These are phyloP conservation scores for Pseudovirgaria hyperparasitica DNA, from an alignment of 2,329 filamentous ascomycete species.

Conservation along the genomic window DNA sequence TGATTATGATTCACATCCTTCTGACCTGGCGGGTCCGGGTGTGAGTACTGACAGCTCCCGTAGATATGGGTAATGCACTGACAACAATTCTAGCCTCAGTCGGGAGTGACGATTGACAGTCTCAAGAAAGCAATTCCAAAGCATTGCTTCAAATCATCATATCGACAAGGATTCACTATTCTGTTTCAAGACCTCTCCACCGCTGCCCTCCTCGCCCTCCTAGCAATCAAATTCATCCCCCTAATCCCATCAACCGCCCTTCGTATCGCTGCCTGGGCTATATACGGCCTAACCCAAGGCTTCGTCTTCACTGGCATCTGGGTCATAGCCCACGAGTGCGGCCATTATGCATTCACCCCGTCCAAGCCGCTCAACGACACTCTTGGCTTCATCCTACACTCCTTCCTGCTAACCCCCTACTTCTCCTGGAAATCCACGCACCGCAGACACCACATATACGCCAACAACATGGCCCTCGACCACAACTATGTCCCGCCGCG, in stretches of 20 bases:
- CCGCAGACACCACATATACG: conserved; percentile 55
- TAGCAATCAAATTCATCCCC: conserved; percentile 42
- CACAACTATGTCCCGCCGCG: conserved; percentile 24
- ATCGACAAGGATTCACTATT: conserved; percentile 22
- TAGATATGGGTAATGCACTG: no score
- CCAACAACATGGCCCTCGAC: conserved; percentile 55
- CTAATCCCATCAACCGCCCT: conserved; percentile 31
- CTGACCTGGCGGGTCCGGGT: no score
- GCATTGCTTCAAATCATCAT: conserved; percentile 2
- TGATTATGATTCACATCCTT: no score
- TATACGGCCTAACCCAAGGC: conserved; percentile 52
- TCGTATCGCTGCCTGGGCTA: conserved; percentile 39
- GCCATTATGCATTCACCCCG: conserved; percentile 54
- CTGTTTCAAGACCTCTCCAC: conserved; percentile 43
- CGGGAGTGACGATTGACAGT: no score
- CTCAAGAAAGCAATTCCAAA: conserved; percentile 4
- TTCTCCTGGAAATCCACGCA: conserved; percentile 64
- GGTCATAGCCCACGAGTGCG: conserved; percentile 60
- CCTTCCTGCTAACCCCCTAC: conserved; percentile 53
- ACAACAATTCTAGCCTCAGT: no score
- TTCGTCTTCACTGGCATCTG: conserved; percentile 55
- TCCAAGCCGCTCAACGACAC: conserved; percentile 45
- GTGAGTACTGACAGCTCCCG: no score
- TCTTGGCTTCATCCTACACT: conserved; percentile 54
- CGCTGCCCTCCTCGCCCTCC: conserved; percentile 36